Evolutionary conservation across 2,329 filamentous ascomycete species (phyloP), one percentile per base, ranked within the genome.

Genomic region (Xylariaceae sp.): DNA sequence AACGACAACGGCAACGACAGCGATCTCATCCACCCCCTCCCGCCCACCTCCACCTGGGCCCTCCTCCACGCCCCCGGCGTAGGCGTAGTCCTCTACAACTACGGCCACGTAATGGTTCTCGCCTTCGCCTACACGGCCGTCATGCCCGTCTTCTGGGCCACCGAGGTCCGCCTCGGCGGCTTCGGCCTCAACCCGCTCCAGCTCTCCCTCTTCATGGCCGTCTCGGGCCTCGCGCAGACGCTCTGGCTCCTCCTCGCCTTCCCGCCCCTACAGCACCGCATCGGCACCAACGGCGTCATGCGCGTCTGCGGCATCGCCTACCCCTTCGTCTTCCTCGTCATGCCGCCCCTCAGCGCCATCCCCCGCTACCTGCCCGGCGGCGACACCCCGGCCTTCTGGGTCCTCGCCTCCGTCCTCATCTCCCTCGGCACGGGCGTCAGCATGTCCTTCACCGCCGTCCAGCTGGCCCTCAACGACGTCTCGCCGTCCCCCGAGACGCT

Each of bases 381-480:
- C 0, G 60, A 74, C 0, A 64, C 67, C 1, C 68, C 65, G 0
- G 58, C 69, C 0, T 89, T 90, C 66, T 90, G 86, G 83, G 65
- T 78, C 2, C 47, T 77, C 1, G 71, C 67, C 1, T 75, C 76
- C 0, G 59, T 71, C 0, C 48, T 70, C 7, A 67, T 85, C 8
- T 71, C 74, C 0, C n/a, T 88, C 0, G 85, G 84, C 0, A 78
- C 78, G 9, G 83, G 83, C 1, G 80, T 88, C 0, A 78, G 77
- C 47, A 89, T 89, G 86, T 75, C 78, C 1, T 88, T 87, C 65
- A 91, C 86, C 0, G 84, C 77, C 1, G 78, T 85, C 0, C 87
- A 91, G 73, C 81, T 92, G 6, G 83, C 83, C 0, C 66, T 92
- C 34, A 92, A 92, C 68, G 87, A 91, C 55, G 80, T 87, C 2